A percentile compares a stretch with the other conserved stretches of the same genome.
Conservation (phyloP, 306 rosid species). For the barrel medic (Medicago truncatula) region MtrunA17r5.0-ANR NC_053047.1:4569501-4570000, state of each 20-base stretch:
- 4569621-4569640: neutral
- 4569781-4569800: neutral
- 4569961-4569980: neutral
- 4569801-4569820: constrained; percentile 14
- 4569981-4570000: neutral
- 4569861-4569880: neutral
- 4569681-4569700: neutral
- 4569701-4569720: neutral
- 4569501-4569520: too few species aligned
- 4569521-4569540: too few species aligned
- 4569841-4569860: neutral
- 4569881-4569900: neutral
- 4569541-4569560: too few species aligned
- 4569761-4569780: neutral
- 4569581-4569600: too few species aligned
- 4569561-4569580: too few species aligned
- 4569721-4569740: neutral
- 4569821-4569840: constrained; percentile 24
- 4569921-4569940: neutral
- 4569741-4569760: neutral
- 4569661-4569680: neutral
- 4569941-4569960: neutral
- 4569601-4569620: too few species aligned
- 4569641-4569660: neutral
- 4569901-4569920: neutral